Base-by-base conservation (phyloP, 2,329 filamentous ascomycete species). In the Xylogone sp. region DNA sequence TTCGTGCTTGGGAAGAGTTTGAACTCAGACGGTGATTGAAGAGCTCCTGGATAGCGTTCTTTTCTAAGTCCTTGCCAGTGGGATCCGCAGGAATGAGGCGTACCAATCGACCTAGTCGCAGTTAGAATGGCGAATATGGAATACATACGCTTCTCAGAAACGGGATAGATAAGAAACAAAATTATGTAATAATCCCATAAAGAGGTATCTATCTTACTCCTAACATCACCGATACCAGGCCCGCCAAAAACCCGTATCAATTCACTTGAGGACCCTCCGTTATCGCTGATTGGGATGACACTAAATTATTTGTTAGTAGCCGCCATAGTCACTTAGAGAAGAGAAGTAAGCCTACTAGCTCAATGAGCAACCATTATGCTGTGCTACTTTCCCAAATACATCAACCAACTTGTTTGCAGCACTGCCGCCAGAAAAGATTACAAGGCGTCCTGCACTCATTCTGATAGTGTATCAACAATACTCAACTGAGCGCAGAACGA, bases 381-480 rank as follows among this genome's bases (percentile, higher is more conserved):
- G 70, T 22, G 74, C 69, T 4, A 82, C 70, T 20, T 72, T 69
- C 53, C 77, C 86, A 70, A 97, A 97, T 10, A 96, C 88, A 67
- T 97, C 93, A 42, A 97, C 93, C 4, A 97, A 80, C 63, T 81
- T 95, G 66, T 97, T 97, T 5, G 93, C 91, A n/a, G 92, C 93
- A 59, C 90, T 96, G 49, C 92, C 92, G 39, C 91, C 91, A 1
- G 91, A 95, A 69, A 97, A 94, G 47, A 96, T 86, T 20, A 92
- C 89, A 52, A 96, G 27, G 27, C 27, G 27, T 5, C 47, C 47
- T 45, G 43, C 42, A 13, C 21, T 24, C 21, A 49, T 49, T 20
- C 43, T 16, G 20, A 45, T 31, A 31, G 20, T 9, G 8, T 31
- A 8, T 31, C 27, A 31, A 31, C 13, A 13, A 31, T 31, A 31